Conservation (phyloP, 805 yeast species). For the Yamadazyma ubonensis region DNA sequence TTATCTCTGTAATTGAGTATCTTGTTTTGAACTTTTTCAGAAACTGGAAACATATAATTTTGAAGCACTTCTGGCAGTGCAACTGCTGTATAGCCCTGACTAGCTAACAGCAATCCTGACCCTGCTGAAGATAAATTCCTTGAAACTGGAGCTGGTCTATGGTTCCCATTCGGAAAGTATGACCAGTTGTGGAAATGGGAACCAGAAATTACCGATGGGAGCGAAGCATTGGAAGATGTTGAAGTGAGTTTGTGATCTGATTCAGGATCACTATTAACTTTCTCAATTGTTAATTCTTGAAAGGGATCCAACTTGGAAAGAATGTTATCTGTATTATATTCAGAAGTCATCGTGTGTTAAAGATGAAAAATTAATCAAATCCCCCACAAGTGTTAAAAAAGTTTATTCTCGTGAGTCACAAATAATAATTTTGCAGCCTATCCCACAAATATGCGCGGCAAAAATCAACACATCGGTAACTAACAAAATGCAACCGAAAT, state of each 20-base stretch:
- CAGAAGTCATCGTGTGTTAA: neutral
- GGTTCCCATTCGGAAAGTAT: constrained; percentile 5
- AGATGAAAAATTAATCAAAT: neutral
- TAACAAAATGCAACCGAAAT: constrained; percentile 47
- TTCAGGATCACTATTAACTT: constrained; percentile 10
- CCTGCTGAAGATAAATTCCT: constrained; percentile 10
- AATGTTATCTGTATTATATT: neutral
- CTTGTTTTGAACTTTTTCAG: constrained; percentile 25
- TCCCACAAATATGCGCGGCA: neutral
- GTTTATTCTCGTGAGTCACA: constrained; percentile 7
- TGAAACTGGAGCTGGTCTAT: neutral
- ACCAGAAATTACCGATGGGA: constrained; percentile 9
- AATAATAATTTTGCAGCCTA: constrained; percentile 6
- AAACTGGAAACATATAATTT: constrained; percentile 35
- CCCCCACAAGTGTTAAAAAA: too few relatives aligned
- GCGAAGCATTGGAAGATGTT: constrained; percentile 7
- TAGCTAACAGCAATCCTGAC: constrained; percentile 24
- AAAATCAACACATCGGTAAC: too few relatives aligned
- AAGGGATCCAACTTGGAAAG: neutral
- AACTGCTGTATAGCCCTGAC: constrained; percentile 35
- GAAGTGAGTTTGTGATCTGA: neutral
- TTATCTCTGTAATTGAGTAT: constrained; percentile 30
- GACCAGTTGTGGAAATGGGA: neutral
- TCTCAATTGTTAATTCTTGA: constrained; percentile 4
- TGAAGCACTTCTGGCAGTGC: constrained; percentile 48